Conservation (phyloP, 2,329 filamentous ascomycete species). For the Coniochaeta hoffmannii region DNA sequence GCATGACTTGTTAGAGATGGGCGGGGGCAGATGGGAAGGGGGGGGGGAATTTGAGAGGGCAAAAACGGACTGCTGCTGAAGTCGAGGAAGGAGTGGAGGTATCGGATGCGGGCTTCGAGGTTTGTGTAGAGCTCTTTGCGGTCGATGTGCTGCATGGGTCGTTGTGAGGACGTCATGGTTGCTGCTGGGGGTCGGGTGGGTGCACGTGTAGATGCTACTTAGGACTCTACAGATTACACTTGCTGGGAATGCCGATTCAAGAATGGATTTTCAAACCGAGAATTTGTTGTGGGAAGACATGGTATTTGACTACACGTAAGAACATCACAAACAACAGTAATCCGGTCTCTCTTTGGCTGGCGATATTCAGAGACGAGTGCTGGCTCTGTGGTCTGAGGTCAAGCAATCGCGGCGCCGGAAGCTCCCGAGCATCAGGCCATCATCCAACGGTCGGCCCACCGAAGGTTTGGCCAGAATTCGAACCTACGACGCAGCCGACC, state of each 20-base stretch:
- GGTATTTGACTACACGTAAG: background rate
- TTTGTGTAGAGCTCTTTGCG: slow-evolving; percentile 65
- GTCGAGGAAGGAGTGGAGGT: slow-evolving; percentile 69
- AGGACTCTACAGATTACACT: background rate
- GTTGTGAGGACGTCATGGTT: slow-evolving; percentile 12
- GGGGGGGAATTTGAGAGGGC: background rate
- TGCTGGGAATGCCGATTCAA: background rate
- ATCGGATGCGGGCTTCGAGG: slow-evolving; percentile 61
- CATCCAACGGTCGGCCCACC: background rate
- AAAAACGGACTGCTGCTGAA: slow-evolving; percentile 61
- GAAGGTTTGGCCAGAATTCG: background rate
- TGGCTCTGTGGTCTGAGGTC: background rate
- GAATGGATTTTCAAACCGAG: background rate
- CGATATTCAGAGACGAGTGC: background rate
- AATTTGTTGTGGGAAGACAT: background rate
- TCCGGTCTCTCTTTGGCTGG: no score
- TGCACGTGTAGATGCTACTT: background rate
- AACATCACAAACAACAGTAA: no score
- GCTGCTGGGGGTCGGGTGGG: background rate
- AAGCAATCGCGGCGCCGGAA: background rate
- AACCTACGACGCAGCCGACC: no score
- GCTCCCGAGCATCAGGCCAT: background rate
- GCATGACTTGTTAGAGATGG: slow-evolving; percentile 1
- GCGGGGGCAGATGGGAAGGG: background rate
- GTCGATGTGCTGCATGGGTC: slow-evolving; percentile 50